These are phyloP conservation scores for Hymenoscyphus linearis DNA, from an alignment of 2,329 filamentous ascomycete genomes.

Conservation along the genomic window DNA sequence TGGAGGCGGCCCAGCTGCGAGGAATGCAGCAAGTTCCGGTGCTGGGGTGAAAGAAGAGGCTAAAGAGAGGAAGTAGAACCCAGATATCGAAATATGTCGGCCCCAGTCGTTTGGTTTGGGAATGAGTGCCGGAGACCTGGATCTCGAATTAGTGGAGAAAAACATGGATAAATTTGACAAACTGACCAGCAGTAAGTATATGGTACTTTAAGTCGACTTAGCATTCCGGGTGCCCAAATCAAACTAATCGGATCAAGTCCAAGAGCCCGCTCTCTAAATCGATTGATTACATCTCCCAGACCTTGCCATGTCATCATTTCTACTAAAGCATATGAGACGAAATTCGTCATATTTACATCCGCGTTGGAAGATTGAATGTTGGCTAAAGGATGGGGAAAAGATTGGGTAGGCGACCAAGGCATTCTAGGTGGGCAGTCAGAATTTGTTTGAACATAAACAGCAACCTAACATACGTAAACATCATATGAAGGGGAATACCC, in stretches of 20 bases:
- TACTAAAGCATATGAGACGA: conserved; percentile 62
- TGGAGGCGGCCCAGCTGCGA: conserved; percentile 63
- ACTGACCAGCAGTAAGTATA: conserved; percentile 81
- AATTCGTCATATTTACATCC: conserved; percentile 59
- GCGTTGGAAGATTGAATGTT: conserved; percentile 62
- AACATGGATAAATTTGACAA: neutral
- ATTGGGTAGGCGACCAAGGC: conserved; percentile 67
- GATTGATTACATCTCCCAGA: conserved; percentile 84
- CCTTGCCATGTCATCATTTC: conserved; percentile 73
- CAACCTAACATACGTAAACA: conserved; percentile 69
- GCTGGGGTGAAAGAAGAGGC: conserved; percentile 62
- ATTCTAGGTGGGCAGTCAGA: conserved; percentile 37
- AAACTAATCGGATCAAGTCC: conserved; percentile 73
- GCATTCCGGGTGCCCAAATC: conserved; percentile 76
- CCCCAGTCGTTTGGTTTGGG: conserved; percentile 75
- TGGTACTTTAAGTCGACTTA: conserved; percentile 70
- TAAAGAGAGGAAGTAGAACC: conserved; percentile 70
- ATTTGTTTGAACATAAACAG: conserved; percentile 5
- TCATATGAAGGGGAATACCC: conserved; percentile 72
- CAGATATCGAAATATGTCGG: conserved; percentile 64
- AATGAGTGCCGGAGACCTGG: conserved; percentile 67
- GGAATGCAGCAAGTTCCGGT: conserved; percentile 59
- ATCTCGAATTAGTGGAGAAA: neutral
- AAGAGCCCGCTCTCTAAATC: conserved; percentile 69
- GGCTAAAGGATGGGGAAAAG: conserved; percentile 65